phyloP scores from a whole-genome alignment of 2,329 filamentous ascomycete species.

The Pseudofabraea citricarpa region DNA sequence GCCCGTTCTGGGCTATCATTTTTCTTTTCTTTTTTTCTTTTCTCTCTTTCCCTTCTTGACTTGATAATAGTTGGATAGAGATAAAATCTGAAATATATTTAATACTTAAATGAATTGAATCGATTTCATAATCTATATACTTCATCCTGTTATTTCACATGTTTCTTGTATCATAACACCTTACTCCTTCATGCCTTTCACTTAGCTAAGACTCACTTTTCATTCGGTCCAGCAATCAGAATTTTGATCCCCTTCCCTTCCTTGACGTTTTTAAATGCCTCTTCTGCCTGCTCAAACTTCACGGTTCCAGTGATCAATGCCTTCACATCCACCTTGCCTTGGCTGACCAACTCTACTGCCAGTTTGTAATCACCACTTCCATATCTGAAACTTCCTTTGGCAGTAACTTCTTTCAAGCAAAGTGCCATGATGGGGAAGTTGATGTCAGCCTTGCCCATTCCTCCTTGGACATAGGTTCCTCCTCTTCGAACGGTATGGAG shows the following conservation, averaged over 20 bases:
- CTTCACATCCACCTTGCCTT: slow-evolving; percentile 75
- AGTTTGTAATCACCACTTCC: slow-evolving; percentile 79
- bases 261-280: slow-evolving; percentile 84
- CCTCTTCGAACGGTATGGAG: slow-evolving; percentile 67
- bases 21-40: no score
- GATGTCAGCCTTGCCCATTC: slow-evolving; percentile 86
- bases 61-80: no score
- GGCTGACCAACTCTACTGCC: slow-evolving; percentile 67
- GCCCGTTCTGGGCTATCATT: no score
- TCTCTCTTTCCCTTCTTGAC: no score
- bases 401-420: slow-evolving; percentile 83
- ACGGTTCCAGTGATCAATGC: slow-evolving; percentile 74
- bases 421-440: slow-evolving; percentile 88
- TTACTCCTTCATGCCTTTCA: no score
- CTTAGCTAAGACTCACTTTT: no score
- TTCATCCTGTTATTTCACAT: no score
- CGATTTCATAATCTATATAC: no score
- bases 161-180: no score
- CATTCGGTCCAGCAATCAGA: slow-evolving; percentile 60
- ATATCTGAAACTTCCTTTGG: slow-evolving; percentile 87
- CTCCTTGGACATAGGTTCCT: slow-evolving; percentile 77
- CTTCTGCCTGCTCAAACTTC: slow-evolving; percentile 74
- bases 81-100: no score
- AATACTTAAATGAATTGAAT: no score
- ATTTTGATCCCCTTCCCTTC: slow-evolving; percentile 73